A percentile compares a stretch with the other conserved stretches of the same genome.
Evolutionary conservation across 2,329 filamentous ascomycete genomes (phyloP).

Genomic region (Exophiala alcalophila): DNA sequence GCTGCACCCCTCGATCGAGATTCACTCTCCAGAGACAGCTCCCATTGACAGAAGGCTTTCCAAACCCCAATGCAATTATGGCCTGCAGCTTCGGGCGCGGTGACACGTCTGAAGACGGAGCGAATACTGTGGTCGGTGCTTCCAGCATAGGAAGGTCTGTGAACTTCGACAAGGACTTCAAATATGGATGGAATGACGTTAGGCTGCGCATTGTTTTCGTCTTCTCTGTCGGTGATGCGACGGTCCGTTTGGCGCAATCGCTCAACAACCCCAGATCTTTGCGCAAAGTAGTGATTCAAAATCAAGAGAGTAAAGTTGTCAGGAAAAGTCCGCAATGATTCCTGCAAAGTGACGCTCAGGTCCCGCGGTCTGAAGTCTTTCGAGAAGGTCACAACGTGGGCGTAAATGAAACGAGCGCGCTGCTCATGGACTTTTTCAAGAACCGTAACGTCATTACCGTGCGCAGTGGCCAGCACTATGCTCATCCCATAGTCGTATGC

Average conservation of each 20-base stretch:
- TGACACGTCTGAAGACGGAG: conserved; percentile 55
- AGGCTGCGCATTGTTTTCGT: conserved; percentile 28
- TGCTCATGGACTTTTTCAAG: conserved; percentile 17
- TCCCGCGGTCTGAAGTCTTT: conserved; percentile 63
- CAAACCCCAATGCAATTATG: conserved; percentile 47
- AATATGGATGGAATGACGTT: conserved; percentile 43
- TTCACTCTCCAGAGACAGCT: conserved; percentile 37
- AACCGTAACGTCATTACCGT: neutral
- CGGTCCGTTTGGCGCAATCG: conserved; percentile 63
- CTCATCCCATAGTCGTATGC: conserved; percentile 37
- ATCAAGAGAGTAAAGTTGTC: conserved; percentile 72
- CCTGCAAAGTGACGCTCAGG: conserved; percentile 60
- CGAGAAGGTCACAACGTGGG: conserved; percentile 60
- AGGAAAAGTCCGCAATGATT: conserved; percentile 65
- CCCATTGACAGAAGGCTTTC: conserved; percentile 53
- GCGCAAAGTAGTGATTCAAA: conserved; percentile 71
- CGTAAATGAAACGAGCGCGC: conserved; percentile 54
- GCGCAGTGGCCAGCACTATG: neutral
- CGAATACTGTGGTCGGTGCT: conserved; percentile 53
- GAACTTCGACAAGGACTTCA: conserved; percentile 54
- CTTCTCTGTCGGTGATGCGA: conserved; percentile 31
- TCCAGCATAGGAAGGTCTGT: conserved; percentile 42
- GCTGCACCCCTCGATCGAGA: neutral
- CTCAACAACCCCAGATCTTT: conserved; percentile 69
- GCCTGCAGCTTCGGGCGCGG: conserved; percentile 29